Evolutionary conservation across 768 basidiomycete genomes (phyloP).

Genomic region (Exidia glandulosa): DNA sequence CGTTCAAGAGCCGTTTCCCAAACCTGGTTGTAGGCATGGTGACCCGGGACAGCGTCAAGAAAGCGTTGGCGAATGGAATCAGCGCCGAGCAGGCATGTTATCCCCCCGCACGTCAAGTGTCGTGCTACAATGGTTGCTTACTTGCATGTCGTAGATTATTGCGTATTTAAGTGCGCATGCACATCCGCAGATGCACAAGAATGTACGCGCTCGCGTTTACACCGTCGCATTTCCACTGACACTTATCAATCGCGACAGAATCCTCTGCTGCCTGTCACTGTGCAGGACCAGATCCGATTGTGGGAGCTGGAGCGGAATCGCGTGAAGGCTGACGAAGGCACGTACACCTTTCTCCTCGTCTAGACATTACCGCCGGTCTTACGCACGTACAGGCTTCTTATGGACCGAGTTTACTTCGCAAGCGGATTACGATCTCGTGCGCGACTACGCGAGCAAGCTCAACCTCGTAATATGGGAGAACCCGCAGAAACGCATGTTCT

Average conservation of each 20-base stretch:
- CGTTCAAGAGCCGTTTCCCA: conserved; percentile 87
- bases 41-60: conserved; percentile 90
- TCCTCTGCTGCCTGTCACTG: conserved; percentile 89
- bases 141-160: conserved; percentile 62
- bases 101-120: conserved; percentile 16
- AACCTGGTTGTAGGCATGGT: conserved; percentile 92
- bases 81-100: conserved; percentile 91
- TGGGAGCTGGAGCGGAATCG: conserved; percentile 97
- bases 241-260: conserved; percentile 41
- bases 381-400: conserved; percentile 51
- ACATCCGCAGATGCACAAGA: conserved; percentile 95
- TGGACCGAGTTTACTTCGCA: conserved; percentile 82
- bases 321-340: conserved; percentile 80
- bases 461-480: conserved; percentile 81
- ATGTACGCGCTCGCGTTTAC: conserved; percentile 45
- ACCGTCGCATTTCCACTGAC: not conserved
- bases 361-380: not conserved
- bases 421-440: conserved; percentile 78
- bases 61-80: conserved; percentile 88
- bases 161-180: conserved; percentile 90
- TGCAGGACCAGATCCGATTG: conserved; percentile 95
- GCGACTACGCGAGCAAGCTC: conserved; percentile 75
- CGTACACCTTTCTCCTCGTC: conserved; percentile 12
- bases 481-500: conserved; percentile 62
- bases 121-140: too few species aligned